Evolutionary conservation across 2,329 filamentous ascomycete genomes (phyloP).

Genomic region (Colletotrichum brevisporum): DNA sequence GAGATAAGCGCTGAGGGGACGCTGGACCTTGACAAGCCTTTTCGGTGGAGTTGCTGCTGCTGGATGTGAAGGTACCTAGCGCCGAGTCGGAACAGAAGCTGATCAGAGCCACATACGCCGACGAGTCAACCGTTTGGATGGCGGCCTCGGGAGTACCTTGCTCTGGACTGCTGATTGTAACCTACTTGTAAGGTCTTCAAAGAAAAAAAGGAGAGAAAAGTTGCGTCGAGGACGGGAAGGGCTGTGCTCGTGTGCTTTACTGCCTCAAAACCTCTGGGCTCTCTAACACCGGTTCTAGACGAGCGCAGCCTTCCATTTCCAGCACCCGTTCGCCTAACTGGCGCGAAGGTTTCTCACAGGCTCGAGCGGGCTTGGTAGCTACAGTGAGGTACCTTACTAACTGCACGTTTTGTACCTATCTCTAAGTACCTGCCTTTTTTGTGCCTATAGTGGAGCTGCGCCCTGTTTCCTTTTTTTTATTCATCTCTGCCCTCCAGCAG

Average conservation of each 20-base stretch:
- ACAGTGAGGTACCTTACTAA: not conserved
- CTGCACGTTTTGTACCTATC: not conserved
- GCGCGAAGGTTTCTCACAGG: not conserved
- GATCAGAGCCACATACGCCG: constrained; percentile 1
- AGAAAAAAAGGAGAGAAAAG: not conserved
- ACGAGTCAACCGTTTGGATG: not conserved
- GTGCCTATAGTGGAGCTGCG: constrained; percentile 15
- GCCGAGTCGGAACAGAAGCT: constrained; percentile 21
- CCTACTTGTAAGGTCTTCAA: too few species aligned
- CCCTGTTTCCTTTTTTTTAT: constrained; percentile 17
- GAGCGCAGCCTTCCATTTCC: constrained; percentile 13
- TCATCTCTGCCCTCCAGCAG: too few species aligned
- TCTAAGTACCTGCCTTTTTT: constrained; percentile 34
- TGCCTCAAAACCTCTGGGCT: constrained; percentile 21
- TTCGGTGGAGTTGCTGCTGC: constrained; percentile 13
- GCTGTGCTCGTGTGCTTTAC: constrained; percentile 33
- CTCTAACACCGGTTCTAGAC: constrained; percentile 30
- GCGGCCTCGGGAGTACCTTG: not conserved
- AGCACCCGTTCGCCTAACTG: constrained; percentile 8
- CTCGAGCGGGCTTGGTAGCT: not conserved
- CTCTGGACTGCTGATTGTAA: not conserved
- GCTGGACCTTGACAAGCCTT: constrained; percentile 36
- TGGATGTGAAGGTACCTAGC: constrained; percentile 20
- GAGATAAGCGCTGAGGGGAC: constrained; percentile 40
- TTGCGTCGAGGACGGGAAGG: not conserved